Percentiles rank a stretch among this genome's conserved stretches.
These are phyloP conservation scores for Pythium sp. DNA, from an alignment of 352 stramenopile genomes.

Conservation along the genomic window DNA sequence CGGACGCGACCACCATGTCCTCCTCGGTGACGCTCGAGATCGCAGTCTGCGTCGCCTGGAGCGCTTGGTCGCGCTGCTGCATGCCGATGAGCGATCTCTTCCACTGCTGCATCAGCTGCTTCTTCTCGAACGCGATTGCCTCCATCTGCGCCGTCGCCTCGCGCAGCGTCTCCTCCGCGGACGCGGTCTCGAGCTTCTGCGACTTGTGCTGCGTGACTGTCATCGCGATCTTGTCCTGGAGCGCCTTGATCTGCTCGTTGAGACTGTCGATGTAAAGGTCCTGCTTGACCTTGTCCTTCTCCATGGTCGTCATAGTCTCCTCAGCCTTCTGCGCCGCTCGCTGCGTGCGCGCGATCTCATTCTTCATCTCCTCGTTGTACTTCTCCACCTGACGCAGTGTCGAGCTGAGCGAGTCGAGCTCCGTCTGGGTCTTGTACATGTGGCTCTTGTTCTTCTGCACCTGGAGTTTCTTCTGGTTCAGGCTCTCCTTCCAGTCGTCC, in stretches of 20 bases:
- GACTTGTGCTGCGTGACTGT: constrained; percentile 78
- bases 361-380: constrained; percentile 95
- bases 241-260: constrained; percentile 86
- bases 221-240: constrained; percentile 87
- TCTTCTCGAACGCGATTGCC: constrained; percentile 93
- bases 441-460: constrained; percentile 64
- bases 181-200: constrained; percentile 83
- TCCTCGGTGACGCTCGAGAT: constrained; percentile 82
- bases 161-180: constrained; percentile 83
- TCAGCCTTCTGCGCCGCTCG: constrained; percentile 93
- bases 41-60: constrained; percentile 85
- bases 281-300: constrained; percentile 93
- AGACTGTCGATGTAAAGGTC: constrained; percentile 94
- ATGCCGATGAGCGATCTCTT: constrained; percentile 92
- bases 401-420: constrained; percentile 86
- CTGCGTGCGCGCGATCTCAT: constrained; percentile 91
- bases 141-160: constrained; percentile 91
- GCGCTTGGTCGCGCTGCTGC: constrained; percentile 88
- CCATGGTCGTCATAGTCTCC: constrained; percentile 88
- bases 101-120: constrained; percentile 94
- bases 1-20: constrained; percentile 73
- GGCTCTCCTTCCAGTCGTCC: constrained; percentile 62
- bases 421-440: constrained; percentile 77
- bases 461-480: constrained; percentile 60
- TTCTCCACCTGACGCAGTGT: constrained; percentile 87